Percentiles rank a stretch among this genome's conserved stretches.
phyloP scores from a whole-genome alignment of 2,329 filamentous ascomycete species.

The Fusarium hostae region DNA sequence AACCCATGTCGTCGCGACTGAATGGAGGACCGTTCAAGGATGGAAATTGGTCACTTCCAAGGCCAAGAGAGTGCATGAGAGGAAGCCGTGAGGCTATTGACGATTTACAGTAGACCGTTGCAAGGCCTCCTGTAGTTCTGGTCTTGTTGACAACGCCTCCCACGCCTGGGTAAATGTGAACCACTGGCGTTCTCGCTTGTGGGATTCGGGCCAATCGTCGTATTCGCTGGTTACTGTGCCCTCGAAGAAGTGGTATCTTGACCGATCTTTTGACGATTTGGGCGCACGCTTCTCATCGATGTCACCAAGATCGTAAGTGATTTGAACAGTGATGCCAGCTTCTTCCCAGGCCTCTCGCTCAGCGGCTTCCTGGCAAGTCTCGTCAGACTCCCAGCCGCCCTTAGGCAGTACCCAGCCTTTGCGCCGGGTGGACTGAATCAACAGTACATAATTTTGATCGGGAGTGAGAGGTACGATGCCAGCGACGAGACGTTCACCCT shows the following conservation, averaged over 20 bases:
- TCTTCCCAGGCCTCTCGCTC: constrained; percentile 97
- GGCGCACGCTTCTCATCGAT: constrained; percentile 87
- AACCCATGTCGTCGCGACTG: not conserved
- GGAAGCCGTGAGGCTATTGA: constrained; percentile 31
- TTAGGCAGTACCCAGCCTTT: constrained; percentile 98
- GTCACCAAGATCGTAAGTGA: constrained; percentile 85
- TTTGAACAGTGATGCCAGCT: constrained; percentile 87
- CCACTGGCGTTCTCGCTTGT: constrained; percentile 92
- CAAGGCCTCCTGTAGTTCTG: constrained; percentile 89
- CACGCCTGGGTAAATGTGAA: constrained; percentile 86
- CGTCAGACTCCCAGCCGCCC: constrained; percentile 96
- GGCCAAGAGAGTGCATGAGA: not conserved
- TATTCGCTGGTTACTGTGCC: constrained; percentile 89
- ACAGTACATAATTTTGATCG: constrained; percentile 87
- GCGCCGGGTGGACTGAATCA: constrained; percentile 92
- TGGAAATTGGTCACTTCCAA: not conserved
- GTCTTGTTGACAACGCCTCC: constrained; percentile 78
- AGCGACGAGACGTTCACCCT: constrained; percentile 93
- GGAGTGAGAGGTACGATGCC: constrained; percentile 89
- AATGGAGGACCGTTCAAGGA: not conserved
- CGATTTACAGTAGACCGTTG: constrained; percentile 78
- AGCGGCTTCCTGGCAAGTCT: constrained; percentile 86
- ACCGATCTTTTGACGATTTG: constrained; percentile 72
- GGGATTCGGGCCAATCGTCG: constrained; percentile 89
- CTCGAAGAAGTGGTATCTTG: constrained; percentile 84